Evolutionary conservation across 177 flowering plant genomes (phyloP).

Genomic region (Viscum album): DNA sequence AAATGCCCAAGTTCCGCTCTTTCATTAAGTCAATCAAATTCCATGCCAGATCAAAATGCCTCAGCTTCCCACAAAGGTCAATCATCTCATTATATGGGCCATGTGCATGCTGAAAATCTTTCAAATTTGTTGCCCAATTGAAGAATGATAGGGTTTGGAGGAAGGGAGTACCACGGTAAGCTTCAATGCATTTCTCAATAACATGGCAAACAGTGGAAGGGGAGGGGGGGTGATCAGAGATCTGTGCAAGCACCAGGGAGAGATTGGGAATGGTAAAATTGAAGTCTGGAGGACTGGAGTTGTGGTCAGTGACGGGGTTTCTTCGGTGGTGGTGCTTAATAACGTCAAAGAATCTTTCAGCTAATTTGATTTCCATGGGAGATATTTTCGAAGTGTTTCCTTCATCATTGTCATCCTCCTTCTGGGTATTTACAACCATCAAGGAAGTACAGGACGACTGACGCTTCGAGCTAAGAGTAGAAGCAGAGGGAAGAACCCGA

Average conservation of each 20-base stretch:
- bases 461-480: not conserved
- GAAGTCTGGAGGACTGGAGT: constrained; percentile 26
- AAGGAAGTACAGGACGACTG: not conserved
- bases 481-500: not conserved
- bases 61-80: constrained; percentile 70
- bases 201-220: constrained; percentile 40
- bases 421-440: constrained; percentile 6
- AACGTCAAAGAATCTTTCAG: constrained; percentile 38
- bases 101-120: constrained; percentile 23
- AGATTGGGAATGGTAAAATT: constrained; percentile 39
- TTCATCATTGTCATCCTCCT: constrained; percentile 12
- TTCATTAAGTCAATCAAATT: constrained; percentile 54
- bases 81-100: constrained; percentile 55
- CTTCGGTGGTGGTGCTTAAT: constrained; percentile 68
- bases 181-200: constrained; percentile 43
- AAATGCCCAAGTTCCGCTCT: constrained; percentile 26
- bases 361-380: constrained; percentile 29
- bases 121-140: constrained; percentile 51
- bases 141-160: constrained; percentile 63
- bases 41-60: constrained; percentile 72
- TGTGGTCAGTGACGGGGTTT: constrained; percentile 48
- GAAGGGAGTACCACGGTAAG: constrained; percentile 77
- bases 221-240: constrained; percentile 30
- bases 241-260: constrained; percentile 33
- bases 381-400: constrained; percentile 10